Base-by-base conservation (phyloP, 148 eudicot species). In the Heliosperma pusillum region DNA sequence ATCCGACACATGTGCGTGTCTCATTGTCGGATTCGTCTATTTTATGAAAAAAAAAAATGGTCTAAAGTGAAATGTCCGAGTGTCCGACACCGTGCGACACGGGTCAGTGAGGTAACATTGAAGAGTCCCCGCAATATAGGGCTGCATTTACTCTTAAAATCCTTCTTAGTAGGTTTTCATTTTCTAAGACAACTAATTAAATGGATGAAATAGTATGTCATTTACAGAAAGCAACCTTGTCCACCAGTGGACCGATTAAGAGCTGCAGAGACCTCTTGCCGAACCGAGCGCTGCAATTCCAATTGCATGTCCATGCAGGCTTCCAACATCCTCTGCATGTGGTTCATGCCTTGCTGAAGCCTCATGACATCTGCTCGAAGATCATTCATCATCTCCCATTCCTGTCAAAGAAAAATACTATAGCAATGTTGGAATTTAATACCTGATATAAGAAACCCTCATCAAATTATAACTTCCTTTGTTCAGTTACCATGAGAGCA, bases 231-330 rank as follows among this genome's bases (percentile, higher is more conserved):
- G 72, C 27, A 50, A 96, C 97, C 97, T 85, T 87, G 77, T 79
- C 77, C 88, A 75, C 85, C 90, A 78, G 76, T 29, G 13, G 96
- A 92, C 47, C 91, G 86, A 83, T 92, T 89, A 68, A 96, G 86
- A 78, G 99, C 99, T 76, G 97, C 97, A 67, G 99, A 92, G 67
- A 96, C 99, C 78, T 96, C 99, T 82, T 96, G 99, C 59, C 97
- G 88, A 72, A 96, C 94, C 4, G 99, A 90, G 40, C 97, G 97
- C 77, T 96, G 99, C 87, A 96, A 81, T 84, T 96, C 99, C 76
- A 92, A 83, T 75, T 96, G 99, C 99, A 96, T 96, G 81, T 96
- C 99, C 97, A 96, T 92, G 89, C 97, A 96, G 70, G 97, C 90
- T 80, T 96, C 99, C 76, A 96, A 65, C 96, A 90, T 92, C 83